Conservation (phyloP, 768 basidiomycete genomes). For the Boletus fagicola region DNA sequence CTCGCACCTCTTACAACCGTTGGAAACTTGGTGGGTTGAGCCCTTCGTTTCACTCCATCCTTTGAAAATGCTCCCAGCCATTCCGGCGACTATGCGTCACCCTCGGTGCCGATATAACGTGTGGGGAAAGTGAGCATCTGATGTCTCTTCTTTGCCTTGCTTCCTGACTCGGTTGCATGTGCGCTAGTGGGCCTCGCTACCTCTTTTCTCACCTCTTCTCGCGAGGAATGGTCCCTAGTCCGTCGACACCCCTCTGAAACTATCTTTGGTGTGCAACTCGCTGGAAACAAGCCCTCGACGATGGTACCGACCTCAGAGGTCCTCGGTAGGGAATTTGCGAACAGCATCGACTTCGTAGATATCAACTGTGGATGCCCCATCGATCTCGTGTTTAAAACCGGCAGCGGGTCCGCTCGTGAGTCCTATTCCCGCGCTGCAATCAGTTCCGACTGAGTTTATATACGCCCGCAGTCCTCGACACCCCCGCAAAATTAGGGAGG, state of each 20-base stretch:
- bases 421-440: slow-evolving; percentile 17
- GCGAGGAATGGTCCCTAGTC: slow-evolving; percentile 94
- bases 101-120: slow-evolving; percentile 92
- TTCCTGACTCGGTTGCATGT: background rate
- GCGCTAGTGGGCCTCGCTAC: slow-evolving; percentile 88
- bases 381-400: slow-evolving; percentile 89
- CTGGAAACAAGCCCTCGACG: slow-evolving; percentile 79
- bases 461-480: slow-evolving; percentile 68
- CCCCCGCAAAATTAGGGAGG: slow-evolving; percentile 77
- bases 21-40: slow-evolving; percentile 72
- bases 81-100: slow-evolving; percentile 87
- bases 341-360: slow-evolving; percentile 85
- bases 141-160: background rate
- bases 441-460: background rate
- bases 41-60: background rate
- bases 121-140: slow-evolving; percentile 73
- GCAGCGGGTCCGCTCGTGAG: slow-evolving; percentile 86
- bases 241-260: slow-evolving; percentile 83
- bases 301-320: slow-evolving; percentile 83
- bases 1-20: slow-evolving; percentile 89
- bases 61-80: slow-evolving; percentile 49
- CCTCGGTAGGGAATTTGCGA: slow-evolving; percentile 63
- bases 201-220: slow-evolving; percentile 84
- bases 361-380: slow-evolving; percentile 98
- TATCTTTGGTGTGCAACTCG: slow-evolving; percentile 89